These are phyloP conservation scores for Gleditsia sinensis DNA, from an alignment of 306 rosid species.

Conservation along the genomic window DNA sequence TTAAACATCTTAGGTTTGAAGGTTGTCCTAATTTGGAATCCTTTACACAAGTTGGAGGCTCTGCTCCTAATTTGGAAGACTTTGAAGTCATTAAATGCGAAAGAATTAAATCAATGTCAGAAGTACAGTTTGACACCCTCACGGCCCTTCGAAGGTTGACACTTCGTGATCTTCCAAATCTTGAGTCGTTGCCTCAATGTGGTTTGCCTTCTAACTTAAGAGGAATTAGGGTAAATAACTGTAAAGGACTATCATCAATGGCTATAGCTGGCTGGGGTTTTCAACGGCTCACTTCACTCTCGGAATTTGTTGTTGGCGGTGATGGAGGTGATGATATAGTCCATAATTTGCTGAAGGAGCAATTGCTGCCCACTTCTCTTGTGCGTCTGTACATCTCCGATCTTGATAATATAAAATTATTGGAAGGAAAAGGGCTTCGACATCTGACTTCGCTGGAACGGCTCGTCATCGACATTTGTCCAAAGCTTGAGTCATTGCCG, in stretches of 20 bases:
- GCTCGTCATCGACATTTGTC: background rate
- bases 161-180: background rate
- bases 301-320: rapidly evolving
- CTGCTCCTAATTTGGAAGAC: background rate
- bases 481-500: background rate
- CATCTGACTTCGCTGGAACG: background rate
- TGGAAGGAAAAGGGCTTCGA: slow-evolving; percentile 2
- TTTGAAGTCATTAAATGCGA: rapidly evolving
- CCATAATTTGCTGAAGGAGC: background rate
- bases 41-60: background rate
- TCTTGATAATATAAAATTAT: background rate
- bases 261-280: background rate
- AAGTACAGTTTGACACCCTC: background rate
- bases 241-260: background rate
- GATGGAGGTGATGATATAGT: background rate
- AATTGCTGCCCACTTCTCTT: background rate
- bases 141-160: rapidly evolving
- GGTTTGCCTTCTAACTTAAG: background rate
- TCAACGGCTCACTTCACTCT: background rate
- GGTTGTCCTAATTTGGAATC: background rate
- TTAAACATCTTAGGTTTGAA: rapidly evolving
- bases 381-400: rapidly evolving
- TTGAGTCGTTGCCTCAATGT: background rate
- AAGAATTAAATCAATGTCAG: background rate
- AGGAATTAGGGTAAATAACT: rapidly evolving